These are phyloP conservation scores for Trichoderma asperelloides DNA, from an alignment of 495 filamentous ascomycete species.

Conservation along the genomic window DNA sequence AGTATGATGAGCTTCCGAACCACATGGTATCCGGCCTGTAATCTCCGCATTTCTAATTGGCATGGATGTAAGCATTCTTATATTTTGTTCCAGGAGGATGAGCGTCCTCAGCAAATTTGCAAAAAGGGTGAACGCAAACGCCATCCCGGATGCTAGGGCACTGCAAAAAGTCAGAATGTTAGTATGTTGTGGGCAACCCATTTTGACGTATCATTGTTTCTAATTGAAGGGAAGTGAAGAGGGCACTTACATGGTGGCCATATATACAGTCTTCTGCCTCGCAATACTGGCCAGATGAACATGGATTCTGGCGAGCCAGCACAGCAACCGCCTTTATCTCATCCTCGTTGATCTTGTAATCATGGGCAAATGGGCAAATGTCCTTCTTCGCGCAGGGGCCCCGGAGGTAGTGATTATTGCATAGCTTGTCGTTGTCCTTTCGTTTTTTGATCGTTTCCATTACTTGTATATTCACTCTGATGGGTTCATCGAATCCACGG, in stretches of 20 bases:
- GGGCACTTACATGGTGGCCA: conserved; percentile 52
- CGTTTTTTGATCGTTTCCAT: conserved; percentile 69
- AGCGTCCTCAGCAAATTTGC: conserved; percentile 37
- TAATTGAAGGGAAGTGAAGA: conserved; percentile 9
- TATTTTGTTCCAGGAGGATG: conserved; percentile 43
- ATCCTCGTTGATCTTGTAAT: conserved; percentile 56
- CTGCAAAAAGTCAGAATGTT: conserved; percentile 15
- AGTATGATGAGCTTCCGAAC: neutral
- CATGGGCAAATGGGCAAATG: conserved; percentile 67
- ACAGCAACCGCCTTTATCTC: conserved; percentile 61
- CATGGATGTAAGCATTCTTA: conserved; percentile 23
- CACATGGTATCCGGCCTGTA: neutral
- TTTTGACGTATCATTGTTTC: neutral
- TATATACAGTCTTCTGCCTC: conserved; percentile 74
- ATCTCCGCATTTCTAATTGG: conserved; percentile 10
- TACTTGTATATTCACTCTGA: conserved; percentile 43
- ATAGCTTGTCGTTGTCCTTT: conserved; percentile 67
- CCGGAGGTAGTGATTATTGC: conserved; percentile 77
- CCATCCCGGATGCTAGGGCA: conserved; percentile 33
- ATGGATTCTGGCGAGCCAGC: conserved; percentile 72
- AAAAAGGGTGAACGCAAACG: conserved; percentile 33
- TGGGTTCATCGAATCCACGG: conserved; percentile 40
- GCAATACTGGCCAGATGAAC: conserved; percentile 63
- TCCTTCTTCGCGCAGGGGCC: conserved; percentile 63
- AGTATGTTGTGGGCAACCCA: neutral